These are phyloP conservation scores for Cystobasidiopsis lactophilus DNA, from an alignment of 768 basidiomycete species.

Conservation along the genomic window DNA sequence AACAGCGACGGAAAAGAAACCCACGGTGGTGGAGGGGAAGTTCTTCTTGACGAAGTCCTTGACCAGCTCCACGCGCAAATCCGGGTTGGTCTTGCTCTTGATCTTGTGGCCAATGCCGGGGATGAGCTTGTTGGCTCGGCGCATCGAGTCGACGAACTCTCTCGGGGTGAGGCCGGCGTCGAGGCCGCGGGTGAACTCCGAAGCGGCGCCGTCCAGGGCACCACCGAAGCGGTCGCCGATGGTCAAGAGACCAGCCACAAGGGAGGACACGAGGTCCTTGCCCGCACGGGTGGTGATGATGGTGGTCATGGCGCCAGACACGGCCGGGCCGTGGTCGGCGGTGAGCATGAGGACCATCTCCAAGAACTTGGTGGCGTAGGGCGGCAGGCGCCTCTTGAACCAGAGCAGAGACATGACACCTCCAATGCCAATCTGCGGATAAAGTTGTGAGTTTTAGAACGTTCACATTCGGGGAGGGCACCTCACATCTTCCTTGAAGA, in stretches of 20 bases:
- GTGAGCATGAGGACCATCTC: constrained; percentile 99
- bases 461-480: background rate
- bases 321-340: constrained; percentile 49
- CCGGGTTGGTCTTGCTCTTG: constrained; percentile 89
- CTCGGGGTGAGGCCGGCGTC: constrained; percentile 87
- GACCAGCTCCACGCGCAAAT: constrained; percentile 29
- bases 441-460: too few species aligned
- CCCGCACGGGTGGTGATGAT: constrained; percentile 98
- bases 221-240: constrained; percentile 97
- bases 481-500: constrained; percentile 51
- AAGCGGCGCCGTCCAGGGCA: constrained; percentile 88
- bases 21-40: constrained; percentile 82
- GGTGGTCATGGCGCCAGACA: constrained; percentile 77
- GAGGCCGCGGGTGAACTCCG: constrained; percentile 81
- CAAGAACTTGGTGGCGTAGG: constrained; percentile 93
- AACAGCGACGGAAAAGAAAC: constrained; percentile 22
- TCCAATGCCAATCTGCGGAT: constrained; percentile 62
- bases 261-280: constrained; percentile 90
- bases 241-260: constrained; percentile 85
- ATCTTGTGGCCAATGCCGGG: constrained; percentile 99
- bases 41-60: constrained; percentile 88
- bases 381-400: constrained; percentile 87
- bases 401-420: constrained; percentile 89
- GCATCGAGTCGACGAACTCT: constrained; percentile 62
- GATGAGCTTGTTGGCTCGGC: constrained; percentile 35